phyloP scores from a whole-genome alignment of 2,329 filamentous ascomycete species.

The Exserohilum rostratum region DNA sequence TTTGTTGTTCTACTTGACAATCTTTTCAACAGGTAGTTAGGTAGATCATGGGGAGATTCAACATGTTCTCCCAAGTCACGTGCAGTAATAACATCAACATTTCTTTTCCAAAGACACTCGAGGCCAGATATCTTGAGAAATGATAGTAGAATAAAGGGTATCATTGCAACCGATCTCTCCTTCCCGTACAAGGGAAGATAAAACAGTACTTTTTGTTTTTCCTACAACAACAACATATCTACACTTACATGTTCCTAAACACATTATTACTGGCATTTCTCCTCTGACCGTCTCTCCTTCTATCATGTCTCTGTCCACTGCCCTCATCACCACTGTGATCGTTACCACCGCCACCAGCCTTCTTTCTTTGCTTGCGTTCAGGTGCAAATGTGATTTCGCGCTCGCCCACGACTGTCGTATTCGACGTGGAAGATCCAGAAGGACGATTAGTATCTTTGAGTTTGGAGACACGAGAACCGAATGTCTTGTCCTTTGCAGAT shows the following conservation, averaged over 20 bases:
- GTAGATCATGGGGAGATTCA: too few species aligned
- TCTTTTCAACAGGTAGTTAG: too few species aligned
- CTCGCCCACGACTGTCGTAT: slow-evolving; percentile 54
- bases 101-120: too few species aligned
- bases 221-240: background rate
- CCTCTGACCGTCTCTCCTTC: slow-evolving; percentile 59
- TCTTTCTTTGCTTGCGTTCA: slow-evolving; percentile 53
- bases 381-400: slow-evolving; percentile 77
- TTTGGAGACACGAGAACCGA: slow-evolving; percentile 60
- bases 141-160: too few species aligned
- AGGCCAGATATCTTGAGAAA: too few species aligned
- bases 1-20: too few species aligned
- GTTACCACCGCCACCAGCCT: too few species aligned
- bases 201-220: background rate
- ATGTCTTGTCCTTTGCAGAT: slow-evolving; percentile 60
- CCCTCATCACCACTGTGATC: slow-evolving; percentile 35
- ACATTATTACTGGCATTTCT: slow-evolving; percentile 78
- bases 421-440: slow-evolving; percentile 12
- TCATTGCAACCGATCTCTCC: too few species aligned
- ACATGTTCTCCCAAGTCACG: too few species aligned
- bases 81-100: too few species aligned
- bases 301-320: slow-evolving; percentile 27
- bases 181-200: too few species aligned
- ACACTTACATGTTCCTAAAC: slow-evolving; percentile 67
- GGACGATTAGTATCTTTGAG: slow-evolving; percentile 38